A percentile compares a stretch with the other conserved stretches of the same genome.
Evolutionary conservation across 1,139 yeast species (phyloP).

Genomic region (Hansenula sp.): DNA sequence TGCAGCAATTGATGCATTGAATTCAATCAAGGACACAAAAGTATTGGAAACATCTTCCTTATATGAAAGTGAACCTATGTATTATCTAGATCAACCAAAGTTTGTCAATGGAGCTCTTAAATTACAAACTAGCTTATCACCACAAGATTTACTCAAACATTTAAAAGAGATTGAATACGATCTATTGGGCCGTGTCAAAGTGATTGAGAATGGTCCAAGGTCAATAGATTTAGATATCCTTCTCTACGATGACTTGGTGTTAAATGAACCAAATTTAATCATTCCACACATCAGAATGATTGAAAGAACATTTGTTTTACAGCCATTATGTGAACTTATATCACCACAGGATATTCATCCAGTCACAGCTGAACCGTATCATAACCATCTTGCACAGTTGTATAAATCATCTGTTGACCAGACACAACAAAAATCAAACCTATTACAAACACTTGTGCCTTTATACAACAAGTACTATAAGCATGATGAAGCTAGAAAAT

Average conservation of each 20-base stretch:
- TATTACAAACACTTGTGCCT: conserved; percentile 43
- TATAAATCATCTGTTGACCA: conserved; percentile 28
- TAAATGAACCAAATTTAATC: conserved; percentile 53
- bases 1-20: conserved; percentile 50
- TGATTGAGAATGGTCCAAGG: conserved; percentile 87
- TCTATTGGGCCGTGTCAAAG: conserved; percentile 65
- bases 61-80: conserved; percentile 92
- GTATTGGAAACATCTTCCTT: conserved; percentile 68
- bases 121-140: conserved; percentile 50
- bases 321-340: conserved; percentile 80
- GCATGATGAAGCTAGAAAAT: conserved; percentile 20
- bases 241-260: conserved; percentile 38
- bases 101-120: conserved; percentile 82
- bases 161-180: conserved; percentile 77
- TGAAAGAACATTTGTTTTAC: conserved; percentile 84
- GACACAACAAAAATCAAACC: conserved; percentile 39
- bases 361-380: conserved; percentile 75
- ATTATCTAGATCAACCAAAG: conserved; percentile 70
- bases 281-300: conserved; percentile 88
- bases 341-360: conserved; percentile 69
- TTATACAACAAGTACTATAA: conserved; percentile 26
- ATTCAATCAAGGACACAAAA: conserved; percentile 34
- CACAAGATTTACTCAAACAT: conserved; percentile 55
- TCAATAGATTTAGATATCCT: conserved; percentile 85
- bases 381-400: conserved; percentile 61